Evolutionary conservation across 768 basidiomycete species (phyloP).

Genomic region (Roridomyces roridus): DNA sequence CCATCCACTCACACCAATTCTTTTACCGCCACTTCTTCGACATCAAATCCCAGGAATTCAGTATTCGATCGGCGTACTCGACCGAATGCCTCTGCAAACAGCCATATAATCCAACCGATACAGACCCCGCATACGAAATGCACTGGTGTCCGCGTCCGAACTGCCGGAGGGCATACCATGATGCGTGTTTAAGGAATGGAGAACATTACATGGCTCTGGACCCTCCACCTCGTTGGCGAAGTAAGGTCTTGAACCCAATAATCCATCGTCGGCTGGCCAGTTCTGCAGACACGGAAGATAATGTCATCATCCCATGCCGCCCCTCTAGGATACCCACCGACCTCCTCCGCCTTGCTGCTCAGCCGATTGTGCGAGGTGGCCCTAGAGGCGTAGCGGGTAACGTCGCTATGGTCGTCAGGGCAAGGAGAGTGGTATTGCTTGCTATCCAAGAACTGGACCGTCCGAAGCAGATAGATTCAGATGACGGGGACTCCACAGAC

Average conservation of each 20-base stretch:
- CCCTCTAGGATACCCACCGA: not conserved
- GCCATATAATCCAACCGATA: constrained; percentile 10
- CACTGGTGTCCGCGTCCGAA: constrained; percentile 16
- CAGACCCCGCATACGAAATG: not conserved
- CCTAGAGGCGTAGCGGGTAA: constrained; percentile 5
- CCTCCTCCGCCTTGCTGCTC: not conserved
- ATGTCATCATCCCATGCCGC: not conserved
- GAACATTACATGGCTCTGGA: not conserved
- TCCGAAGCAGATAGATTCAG: too few species aligned
- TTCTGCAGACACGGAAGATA: not conserved
- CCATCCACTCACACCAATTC: constrained; percentile 6
- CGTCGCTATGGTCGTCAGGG: constrained; percentile 6
- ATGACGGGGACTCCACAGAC: too few species aligned
- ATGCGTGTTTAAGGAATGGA: not conserved
- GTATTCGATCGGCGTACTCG: not conserved
- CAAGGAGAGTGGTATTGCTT: constrained; percentile 1
- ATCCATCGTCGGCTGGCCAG: constrained; percentile 7
- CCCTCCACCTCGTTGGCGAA: not conserved
- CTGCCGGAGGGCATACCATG: constrained; percentile 13
- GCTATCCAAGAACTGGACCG: not conserved
- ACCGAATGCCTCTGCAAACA: constrained; percentile 3
- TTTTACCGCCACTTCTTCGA: constrained; percentile 15
- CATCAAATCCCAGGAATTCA: not conserved
- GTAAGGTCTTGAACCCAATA: too few species aligned
- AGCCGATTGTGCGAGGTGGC: constrained; percentile 14